Conservation (phyloP, 2,329 filamentous ascomycete genomes). For the Trichocomaceae sp. region DNA sequence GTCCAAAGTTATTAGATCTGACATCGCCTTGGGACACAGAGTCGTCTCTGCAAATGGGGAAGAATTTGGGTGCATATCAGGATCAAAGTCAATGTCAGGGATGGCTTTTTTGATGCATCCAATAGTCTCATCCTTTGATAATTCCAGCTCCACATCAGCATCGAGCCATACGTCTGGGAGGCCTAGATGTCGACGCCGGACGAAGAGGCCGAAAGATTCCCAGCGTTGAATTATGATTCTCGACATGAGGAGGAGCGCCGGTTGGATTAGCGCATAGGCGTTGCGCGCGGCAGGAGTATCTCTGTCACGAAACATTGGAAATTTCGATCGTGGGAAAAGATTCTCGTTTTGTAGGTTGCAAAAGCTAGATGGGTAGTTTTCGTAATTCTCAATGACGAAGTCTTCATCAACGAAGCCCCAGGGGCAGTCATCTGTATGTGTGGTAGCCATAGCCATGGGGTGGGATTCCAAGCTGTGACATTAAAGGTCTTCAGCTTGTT, state of each 20-base stretch:
- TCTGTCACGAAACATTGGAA: conserved; percentile 1
- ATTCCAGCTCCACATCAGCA: not conserved
- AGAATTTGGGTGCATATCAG: not conserved
- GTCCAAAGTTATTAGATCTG: not conserved
- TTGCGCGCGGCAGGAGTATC: not conserved
- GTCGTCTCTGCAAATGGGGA: not conserved
- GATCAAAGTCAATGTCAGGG: not conserved
- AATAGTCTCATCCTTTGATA: not conserved
- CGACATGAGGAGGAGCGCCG: not conserved
- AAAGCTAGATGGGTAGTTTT: not conserved
- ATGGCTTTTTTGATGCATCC: not conserved
- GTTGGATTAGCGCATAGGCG: not conserved
- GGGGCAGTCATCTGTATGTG: not conserved
- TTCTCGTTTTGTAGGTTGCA: conserved; percentile 1
- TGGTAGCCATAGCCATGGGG: not conserved
- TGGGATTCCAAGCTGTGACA: no score
- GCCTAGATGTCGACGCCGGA: not conserved
- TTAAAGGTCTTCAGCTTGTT: no score
- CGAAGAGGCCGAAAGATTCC: not conserved
- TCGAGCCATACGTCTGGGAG: not conserved
- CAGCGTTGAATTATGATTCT: conserved; percentile 1
- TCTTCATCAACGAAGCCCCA: not conserved
- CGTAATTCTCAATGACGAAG: not conserved
- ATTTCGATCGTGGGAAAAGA: not conserved
- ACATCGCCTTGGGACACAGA: not conserved